A percentile compares a stretch with the other conserved stretches of the same genome.
These are phyloP conservation scores for Extremus antarcticus DNA, from an alignment of 495 filamentous ascomycete genomes.

Conservation along the genomic window DNA sequence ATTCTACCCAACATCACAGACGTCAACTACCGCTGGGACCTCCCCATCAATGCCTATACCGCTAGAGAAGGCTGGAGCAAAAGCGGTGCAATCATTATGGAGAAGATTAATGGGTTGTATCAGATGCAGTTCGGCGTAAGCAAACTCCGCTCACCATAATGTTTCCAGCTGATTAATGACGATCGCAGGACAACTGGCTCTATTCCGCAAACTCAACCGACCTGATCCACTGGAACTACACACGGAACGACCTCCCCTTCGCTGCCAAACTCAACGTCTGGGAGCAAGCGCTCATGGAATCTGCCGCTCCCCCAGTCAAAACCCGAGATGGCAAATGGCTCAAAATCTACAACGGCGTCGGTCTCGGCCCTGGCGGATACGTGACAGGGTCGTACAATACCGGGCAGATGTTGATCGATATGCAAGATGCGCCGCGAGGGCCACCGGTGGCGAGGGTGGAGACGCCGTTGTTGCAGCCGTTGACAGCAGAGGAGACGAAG, in stretches of 20 bases:
- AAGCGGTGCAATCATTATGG: conserved; percentile 21
- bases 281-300: conserved; percentile 16
- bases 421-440: background rate
- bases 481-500: background rate
- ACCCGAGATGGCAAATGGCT: conserved; percentile 23
- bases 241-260: conserved; percentile 1
- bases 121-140: conserved; percentile 25
- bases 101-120: conserved; percentile 22
- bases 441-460: conserved; percentile 7
- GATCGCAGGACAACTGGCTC: conserved; percentile 21
- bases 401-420: conserved; percentile 23
- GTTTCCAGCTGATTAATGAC: too few species aligned
- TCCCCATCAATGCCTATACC: background rate
- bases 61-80: background rate
- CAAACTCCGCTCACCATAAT: too few species aligned
- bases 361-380: conserved; percentile 15
- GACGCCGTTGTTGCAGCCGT: conserved; percentile 4
- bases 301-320: conserved; percentile 16
- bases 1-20: conserved; percentile 8
- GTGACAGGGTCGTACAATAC: conserved; percentile 16
- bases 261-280: conserved; percentile 6
- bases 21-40: background rate
- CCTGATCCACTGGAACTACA: conserved; percentile 14
- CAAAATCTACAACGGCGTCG: conserved; percentile 23
- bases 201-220: conserved; percentile 21